Evolutionary conservation across 2,329 filamentous ascomycete genomes (phyloP).

Genomic region (Aspergillus brunneoviolaceus): DNA sequence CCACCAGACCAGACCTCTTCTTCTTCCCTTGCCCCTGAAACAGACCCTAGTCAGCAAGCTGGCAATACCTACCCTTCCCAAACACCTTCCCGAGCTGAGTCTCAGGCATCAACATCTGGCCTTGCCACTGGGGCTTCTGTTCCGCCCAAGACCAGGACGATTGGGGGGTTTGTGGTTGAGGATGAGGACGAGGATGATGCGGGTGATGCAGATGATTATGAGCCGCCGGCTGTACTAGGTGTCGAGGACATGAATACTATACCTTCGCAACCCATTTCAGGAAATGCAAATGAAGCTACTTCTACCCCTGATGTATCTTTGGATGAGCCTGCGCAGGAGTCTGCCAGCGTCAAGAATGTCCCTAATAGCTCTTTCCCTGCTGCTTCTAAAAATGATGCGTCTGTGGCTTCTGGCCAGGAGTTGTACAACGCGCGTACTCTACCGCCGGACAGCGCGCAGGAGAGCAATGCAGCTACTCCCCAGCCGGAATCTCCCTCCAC

Average conservation of each 20-base stretch:
- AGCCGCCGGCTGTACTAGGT: constrained; percentile 54
- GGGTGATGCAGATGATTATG: constrained; percentile 51
- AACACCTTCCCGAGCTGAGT: constrained; percentile 36
- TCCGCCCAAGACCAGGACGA: constrained; percentile 51
- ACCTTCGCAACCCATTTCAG: constrained; percentile 55
- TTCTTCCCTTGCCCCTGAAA: constrained; percentile 24
- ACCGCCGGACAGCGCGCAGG: constrained; percentile 33
- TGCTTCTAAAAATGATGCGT: constrained; percentile 44
- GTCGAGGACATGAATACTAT: constrained; percentile 50
- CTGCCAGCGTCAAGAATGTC: constrained; percentile 48
- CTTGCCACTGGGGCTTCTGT: constrained; percentile 32
- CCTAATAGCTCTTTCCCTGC: constrained; percentile 52
- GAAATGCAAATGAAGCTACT: constrained; percentile 57
- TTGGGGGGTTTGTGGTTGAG: constrained; percentile 63
- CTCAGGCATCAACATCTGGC: constrained; percentile 34
- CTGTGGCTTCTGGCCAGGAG: constrained; percentile 37
- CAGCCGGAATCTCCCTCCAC: constrained; percentile 46
- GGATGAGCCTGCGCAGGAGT: constrained; percentile 57
- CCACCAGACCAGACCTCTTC: constrained; percentile 14
- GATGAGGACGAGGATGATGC: constrained; percentile 60
- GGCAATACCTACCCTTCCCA: constrained; percentile 32
- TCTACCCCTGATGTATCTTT: constrained; percentile 60
- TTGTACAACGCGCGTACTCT: constrained; percentile 37
- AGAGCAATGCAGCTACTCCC: constrained; percentile 40
- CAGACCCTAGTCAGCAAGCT: constrained; percentile 29